These are phyloP conservation scores for Chaetomium cochliodes DNA, from an alignment of 495 filamentous ascomycete genomes.

Conservation along the genomic window DNA sequence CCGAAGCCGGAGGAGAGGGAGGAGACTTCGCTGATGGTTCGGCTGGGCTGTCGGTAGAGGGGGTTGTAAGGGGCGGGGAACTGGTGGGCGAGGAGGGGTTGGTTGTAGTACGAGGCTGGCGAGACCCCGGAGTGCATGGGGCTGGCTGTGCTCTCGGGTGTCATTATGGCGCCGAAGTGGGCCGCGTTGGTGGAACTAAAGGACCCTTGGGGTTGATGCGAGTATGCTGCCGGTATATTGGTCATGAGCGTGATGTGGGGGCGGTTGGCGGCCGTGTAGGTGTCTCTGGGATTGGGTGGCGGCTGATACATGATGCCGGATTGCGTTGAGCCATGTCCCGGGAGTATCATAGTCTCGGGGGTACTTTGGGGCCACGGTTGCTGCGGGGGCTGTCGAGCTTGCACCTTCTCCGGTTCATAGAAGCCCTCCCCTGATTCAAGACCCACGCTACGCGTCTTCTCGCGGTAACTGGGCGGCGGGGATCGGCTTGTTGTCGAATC, in stretches of 20 bases:
- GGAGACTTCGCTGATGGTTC: constrained; percentile 43
- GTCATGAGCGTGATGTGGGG: constrained; percentile 15
- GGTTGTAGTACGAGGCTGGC: constrained; percentile 40
- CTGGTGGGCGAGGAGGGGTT: constrained; percentile 39
- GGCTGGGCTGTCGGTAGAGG: constrained; percentile 34
- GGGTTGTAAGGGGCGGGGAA: constrained; percentile 39
- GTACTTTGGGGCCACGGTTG: constrained; percentile 8
- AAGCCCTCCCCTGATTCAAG: constrained; percentile 24
- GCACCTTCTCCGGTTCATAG: constrained; percentile 34
- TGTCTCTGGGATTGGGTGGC: background rate
- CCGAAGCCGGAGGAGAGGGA: constrained; percentile 57
- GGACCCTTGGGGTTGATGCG: constrained; percentile 29
- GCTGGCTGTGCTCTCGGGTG: constrained; percentile 26
- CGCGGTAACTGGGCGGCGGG: constrained; percentile 38
- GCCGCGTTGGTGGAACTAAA: constrained; percentile 38
- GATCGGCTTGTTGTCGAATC: constrained; percentile 12
- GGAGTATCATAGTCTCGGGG: background rate
- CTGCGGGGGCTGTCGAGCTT: constrained; percentile 14
- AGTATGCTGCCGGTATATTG: constrained; percentile 2
- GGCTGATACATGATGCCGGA: constrained; percentile 3
- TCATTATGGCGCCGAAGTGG: constrained; percentile 32
- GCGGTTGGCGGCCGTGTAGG: constrained; percentile 5
- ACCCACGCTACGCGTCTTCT: constrained; percentile 27
- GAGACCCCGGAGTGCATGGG: constrained; percentile 29
- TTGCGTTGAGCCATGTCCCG: background rate